Evolutionary conservation across 441 rosid species (phyloP).

Genomic region (Pelargonium exstipulatum): DNA sequence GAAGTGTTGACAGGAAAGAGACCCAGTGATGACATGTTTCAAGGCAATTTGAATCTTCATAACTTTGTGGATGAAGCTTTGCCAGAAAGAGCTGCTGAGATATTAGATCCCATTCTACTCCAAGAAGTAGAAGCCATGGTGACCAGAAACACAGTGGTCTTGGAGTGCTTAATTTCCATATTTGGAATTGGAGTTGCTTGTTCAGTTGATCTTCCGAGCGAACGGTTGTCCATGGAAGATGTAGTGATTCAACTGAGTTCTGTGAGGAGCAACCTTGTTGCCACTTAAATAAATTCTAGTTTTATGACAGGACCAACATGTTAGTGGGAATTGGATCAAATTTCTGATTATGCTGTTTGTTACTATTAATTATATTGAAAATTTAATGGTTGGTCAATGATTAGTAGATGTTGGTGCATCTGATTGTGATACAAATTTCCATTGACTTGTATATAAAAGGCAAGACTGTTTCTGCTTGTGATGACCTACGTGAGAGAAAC

Average conservation of each 20-base stretch:
- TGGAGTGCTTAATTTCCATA: neutral
- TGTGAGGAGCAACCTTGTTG: neutral
- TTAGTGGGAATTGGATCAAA: too few species aligned
- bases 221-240: neutral
- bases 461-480: too few species aligned
- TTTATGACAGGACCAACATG: neutral
- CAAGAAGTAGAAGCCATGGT: neutral
- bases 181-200: conserved; percentile 13
- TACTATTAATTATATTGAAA: too few species aligned
- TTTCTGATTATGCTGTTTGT: too few species aligned
- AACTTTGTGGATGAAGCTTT: neutral
- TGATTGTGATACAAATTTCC: too few species aligned
- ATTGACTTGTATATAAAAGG: too few species aligned
- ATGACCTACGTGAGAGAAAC: too few species aligned
- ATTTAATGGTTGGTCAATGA: too few species aligned
- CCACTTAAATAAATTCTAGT: neutral
- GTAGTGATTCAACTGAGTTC: neutral
- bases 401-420: too few species aligned
- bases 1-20: neutral
- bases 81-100: neutral
- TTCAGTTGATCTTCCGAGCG: neutral
- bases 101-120: neutral
- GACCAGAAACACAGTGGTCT: neutral
- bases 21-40: conserved; percentile 1
- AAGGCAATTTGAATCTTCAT: neutral